Evolutionary conservation across 768 basidiomycete species (phyloP).

Genomic region (Lentinula edodes): DNA sequence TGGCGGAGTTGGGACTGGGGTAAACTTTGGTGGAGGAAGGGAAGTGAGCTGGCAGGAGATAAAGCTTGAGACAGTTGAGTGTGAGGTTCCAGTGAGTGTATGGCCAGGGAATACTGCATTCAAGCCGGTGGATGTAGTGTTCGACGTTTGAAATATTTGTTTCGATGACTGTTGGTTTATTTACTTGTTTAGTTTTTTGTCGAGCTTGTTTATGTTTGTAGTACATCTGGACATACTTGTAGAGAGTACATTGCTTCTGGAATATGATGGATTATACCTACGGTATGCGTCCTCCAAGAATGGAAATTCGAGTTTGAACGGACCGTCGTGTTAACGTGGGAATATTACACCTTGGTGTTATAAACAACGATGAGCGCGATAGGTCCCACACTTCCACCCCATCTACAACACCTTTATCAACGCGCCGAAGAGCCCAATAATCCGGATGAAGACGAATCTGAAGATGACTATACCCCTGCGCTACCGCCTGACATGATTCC

Average conservation of each 20-base stretch:
- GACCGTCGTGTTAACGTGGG: neutral
- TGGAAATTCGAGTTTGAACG: too few species aligned
- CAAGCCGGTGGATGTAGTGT: slow-evolving; percentile 71
- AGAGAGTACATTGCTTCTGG: too few species aligned
- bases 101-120: slow-evolving; percentile 90
- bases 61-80: slow-evolving; percentile 84
- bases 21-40: slow-evolving; percentile 42
- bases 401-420: slow-evolving; percentile 24
- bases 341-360: neutral
- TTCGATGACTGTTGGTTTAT: neutral
- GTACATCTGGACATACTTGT: too few species aligned
- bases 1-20: slow-evolving; percentile 48
- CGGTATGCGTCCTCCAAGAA: too few species aligned
- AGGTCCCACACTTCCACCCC: slow-evolving; percentile 53
- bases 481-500: slow-evolving; percentile 67
- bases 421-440: slow-evolving; percentile 11
- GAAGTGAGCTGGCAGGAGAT: slow-evolving; percentile 65
- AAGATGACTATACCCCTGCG: slow-evolving; percentile 67
- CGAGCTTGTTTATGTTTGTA: neutral
- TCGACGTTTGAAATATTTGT: slow-evolving; percentile 46
- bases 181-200: neutral
- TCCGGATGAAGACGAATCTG: slow-evolving; percentile 47
- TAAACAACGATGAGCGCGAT: slow-evolving; percentile 37
- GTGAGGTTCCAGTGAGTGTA: slow-evolving; percentile 84
- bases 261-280: too few species aligned